Percentiles rank a stretch among this genome's conserved stretches.
Conservation (phyloP, 768 basidiomycete species). For the Piloderma croceum region DNA sequence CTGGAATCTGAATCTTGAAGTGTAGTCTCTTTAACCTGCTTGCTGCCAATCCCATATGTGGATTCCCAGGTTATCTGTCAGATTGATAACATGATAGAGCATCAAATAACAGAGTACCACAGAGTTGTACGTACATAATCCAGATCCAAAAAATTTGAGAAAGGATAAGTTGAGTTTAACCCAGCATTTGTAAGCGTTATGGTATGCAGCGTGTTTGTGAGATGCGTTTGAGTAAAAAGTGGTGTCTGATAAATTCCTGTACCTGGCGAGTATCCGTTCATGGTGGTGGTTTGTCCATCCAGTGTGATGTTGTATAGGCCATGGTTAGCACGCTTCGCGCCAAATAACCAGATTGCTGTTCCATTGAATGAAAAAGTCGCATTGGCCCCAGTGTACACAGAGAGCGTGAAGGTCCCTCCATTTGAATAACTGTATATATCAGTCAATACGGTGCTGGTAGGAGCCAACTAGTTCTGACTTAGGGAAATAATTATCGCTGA, state of each 20-base stretch:
- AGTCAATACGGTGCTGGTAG: constrained; percentile 3
- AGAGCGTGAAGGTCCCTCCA: constrained; percentile 36
- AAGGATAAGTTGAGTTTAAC: constrained; percentile 14
- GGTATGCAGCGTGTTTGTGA: constrained; percentile 32
- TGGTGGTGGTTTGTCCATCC: constrained; percentile 25
- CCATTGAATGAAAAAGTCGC: constrained; percentile 45
- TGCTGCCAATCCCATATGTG: constrained; percentile 6
- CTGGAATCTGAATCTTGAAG: constrained; percentile 30
- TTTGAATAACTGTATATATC: constrained; percentile 28
- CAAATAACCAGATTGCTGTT: constrained; percentile 43
- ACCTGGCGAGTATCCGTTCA: constrained; percentile 25
- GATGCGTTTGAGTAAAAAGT: constrained; percentile 32
- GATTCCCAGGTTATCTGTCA: constrained; percentile 19
- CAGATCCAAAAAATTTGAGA: constrained; percentile 33
- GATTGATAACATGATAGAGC: background rate
- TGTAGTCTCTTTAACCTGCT: constrained; percentile 4
- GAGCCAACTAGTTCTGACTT: constrained; percentile 27
- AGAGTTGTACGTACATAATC: constrained; percentile 37
- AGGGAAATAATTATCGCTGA: constrained; percentile 11
- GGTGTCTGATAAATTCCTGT: constrained; percentile 34
- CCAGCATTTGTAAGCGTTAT: constrained; percentile 30
- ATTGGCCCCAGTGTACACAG: constrained; percentile 27
- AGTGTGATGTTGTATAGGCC: constrained; percentile 39
- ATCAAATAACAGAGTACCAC: background rate
- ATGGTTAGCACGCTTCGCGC: constrained; percentile 43